Evolutionary conservation across 2,329 filamentous ascomycete genomes (phyloP).

Genomic region (Colletotrichum shisoi): DNA sequence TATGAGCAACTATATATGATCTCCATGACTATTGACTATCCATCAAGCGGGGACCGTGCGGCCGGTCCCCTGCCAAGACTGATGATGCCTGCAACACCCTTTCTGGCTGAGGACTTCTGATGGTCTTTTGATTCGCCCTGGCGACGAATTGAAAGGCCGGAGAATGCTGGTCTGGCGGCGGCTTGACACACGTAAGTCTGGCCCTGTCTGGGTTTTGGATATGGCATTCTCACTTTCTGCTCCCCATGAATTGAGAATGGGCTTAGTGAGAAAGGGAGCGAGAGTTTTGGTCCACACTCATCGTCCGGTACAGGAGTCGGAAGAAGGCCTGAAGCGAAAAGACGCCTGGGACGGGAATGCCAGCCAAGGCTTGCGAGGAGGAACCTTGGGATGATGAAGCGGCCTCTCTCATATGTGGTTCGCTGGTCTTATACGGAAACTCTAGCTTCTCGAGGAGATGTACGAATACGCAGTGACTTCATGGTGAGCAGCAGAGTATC

Average conservation of each 20-base stretch:
- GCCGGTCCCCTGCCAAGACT: slow-evolving; percentile 31
- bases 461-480: no score
- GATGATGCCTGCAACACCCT: slow-evolving; percentile 14
- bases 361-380: slow-evolving; percentile 9
- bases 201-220: slow-evolving; percentile 1
- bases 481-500: no score
- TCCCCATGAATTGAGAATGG: not conserved
- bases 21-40: slow-evolving; percentile 22
- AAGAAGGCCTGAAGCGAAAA: slow-evolving; percentile 6
- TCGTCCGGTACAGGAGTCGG: not conserved
- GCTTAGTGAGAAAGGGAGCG: slow-evolving; percentile 2
- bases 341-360: no score
- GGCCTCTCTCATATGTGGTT: not conserved
- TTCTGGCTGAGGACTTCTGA: slow-evolving; percentile 3
- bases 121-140: slow-evolving; percentile 7
- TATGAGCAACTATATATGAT: not conserved
- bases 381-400: slow-evolving; percentile 7
- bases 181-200: not conserved
- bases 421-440: no score
- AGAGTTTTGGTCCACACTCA: not conserved
- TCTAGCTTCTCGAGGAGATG: no score
- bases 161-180: slow-evolving; percentile 12
- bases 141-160: slow-evolving; percentile 10
- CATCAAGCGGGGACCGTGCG: slow-evolving; percentile 13
- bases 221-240: slow-evolving; percentile 23